Base-by-base conservation (phyloP, 176 grass and related monocot species). In the Olyra latifolia region DNA sequence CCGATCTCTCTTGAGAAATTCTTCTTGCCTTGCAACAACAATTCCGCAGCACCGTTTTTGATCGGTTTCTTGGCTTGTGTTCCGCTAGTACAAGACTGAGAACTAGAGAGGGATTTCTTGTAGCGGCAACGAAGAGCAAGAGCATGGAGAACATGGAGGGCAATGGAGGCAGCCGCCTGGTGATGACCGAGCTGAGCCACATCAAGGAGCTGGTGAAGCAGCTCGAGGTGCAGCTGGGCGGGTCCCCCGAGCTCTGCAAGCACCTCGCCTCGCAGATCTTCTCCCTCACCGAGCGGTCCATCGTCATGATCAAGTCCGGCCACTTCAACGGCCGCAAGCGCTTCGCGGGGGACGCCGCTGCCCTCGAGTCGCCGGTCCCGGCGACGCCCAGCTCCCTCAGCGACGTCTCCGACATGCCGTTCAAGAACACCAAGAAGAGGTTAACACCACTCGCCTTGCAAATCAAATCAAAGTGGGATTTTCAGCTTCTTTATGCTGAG, bases 191-290 rank as follows among this genome's bases (percentile, higher is more conserved):
- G 83, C 87, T 94, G 35, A 84, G 71, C 66, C 60, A 82, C 20
- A 84, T 91, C 58, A 82, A 84, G 47, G 86, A 91, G 70, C 85
- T 91, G 23, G 76, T 82, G 39, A 60, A 25, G 53, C 89, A 94
- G 67, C 85, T 94, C 0, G 72, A 87, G 66, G 56, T 24, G 3
- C 60, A 91, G 64, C 79, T 94, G 15, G 72, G 76, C 2, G 63
- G 69, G 0, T 75, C 60, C 0, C 75, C 41, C 4, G 80, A 87
- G 9, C 25, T 74, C 4, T 95, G 87, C 87, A 92, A 74, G 72
- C 67, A 24, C 38, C 76, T 95, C 2, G 27, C 63, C 44, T 42
- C 81, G 14, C 67, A 92, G 76, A 80, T 95, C 62, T 73, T 60
- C 69, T 69, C 81, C 57, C 0, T 62, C 42, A 72, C 86, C 52